Evolutionary conservation across 1,284 basidiomycete genomes (phyloP), one percentile per base, ranked within the genome.

Genomic region (Mrakiaceae sp.): DNA sequence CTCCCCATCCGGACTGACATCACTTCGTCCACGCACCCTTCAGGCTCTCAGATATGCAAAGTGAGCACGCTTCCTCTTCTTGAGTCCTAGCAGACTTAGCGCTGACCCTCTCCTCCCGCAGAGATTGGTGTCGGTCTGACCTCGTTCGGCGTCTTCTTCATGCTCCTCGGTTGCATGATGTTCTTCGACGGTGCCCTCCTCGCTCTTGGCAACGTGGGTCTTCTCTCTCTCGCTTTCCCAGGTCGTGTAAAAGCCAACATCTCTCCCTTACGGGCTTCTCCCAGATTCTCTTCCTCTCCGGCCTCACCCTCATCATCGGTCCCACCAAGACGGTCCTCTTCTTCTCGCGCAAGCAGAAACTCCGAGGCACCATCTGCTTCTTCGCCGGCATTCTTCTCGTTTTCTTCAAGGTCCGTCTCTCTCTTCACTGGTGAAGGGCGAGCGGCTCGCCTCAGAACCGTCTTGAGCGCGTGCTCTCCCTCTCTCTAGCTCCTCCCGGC

Each of bases 141-240:
- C 60, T 92, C 95, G n/a, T 96, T 97, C 71, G 96, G 96, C 67
- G 85, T 84, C 53, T 81, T 97, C 69, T 98, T 99, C 82, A 93
- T 98, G 86, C 81, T 98, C 72, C 81, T 98, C 55, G 96, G 96
- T 56, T 85, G 98, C 62, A 82, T 98, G 78, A 83, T 98, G 68
- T 88, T 99, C 80, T 98, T 99, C 70, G 96, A 99, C 78, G 91
- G 90, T 58, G 89, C 94, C n/a, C 81, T 98, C 9, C 83, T 98
- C 53, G 96, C 96, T 27, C 84, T 98, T 12, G 96, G 95, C 72
- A 98, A 99, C 74, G 91, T 93, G 75, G 70, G 83, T 76, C n/a
- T 61, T 67, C 40, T 11, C 14, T 16, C 7, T 42, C 40, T 61
- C 39, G 9, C 64, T 48, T 39, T 60, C 59, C 55, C 63, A 14